Evolutionary conservation across 257 asterid species (phyloP).

Genomic region (Penstemon davidsonii): DNA sequence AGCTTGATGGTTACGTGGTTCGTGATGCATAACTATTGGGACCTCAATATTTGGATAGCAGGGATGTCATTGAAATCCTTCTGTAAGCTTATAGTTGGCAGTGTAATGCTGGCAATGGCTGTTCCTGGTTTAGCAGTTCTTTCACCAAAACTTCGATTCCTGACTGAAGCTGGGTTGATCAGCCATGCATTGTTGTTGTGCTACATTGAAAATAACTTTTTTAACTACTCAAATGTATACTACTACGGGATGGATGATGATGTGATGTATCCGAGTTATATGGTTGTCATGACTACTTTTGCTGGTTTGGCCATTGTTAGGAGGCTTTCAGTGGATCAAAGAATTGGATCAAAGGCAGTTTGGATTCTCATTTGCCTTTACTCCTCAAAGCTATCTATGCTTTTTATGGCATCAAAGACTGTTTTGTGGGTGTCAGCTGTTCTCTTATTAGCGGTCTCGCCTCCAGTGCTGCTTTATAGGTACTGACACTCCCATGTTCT

Average conservation of each 20-base stretch:
- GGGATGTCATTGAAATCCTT: slow-evolving; percentile 97
- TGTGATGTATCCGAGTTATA: slow-evolving; percentile 96
- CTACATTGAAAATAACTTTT: slow-evolving; percentile 81
- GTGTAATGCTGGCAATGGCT: slow-evolving; percentile 84
- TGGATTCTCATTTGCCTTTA: slow-evolving; percentile 93
- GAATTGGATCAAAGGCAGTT: slow-evolving; percentile 83
- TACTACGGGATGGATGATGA: slow-evolving; percentile 96
- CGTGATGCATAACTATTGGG: slow-evolving; percentile 98
- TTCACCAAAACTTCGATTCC: slow-evolving; percentile 67
- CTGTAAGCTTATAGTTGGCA: slow-evolving; percentile 92
- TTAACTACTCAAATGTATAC: slow-evolving; percentile 83
- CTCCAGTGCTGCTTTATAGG: slow-evolving; percentile 96
- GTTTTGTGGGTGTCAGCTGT: slow-evolving; percentile 94
- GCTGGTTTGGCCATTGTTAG: slow-evolving; percentile 88
- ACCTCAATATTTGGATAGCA: slow-evolving; percentile 95
- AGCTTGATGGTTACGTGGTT: slow-evolving; percentile 97
- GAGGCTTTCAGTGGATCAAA: slow-evolving; percentile 75
- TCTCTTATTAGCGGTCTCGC: slow-evolving; percentile 89
- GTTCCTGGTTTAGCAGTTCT: slow-evolving; percentile 96
- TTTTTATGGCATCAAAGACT: slow-evolving; percentile 79
- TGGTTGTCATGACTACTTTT: slow-evolving; percentile 87
- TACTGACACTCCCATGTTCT: slow-evolving; percentile 37
- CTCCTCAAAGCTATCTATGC: slow-evolving; percentile 82
- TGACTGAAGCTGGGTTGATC: slow-evolving; percentile 82
- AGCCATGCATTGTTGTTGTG: slow-evolving; percentile 86